Base-by-base conservation (phyloP, 208 protist genomes). In the Trypanosoma grayi region DNA sequence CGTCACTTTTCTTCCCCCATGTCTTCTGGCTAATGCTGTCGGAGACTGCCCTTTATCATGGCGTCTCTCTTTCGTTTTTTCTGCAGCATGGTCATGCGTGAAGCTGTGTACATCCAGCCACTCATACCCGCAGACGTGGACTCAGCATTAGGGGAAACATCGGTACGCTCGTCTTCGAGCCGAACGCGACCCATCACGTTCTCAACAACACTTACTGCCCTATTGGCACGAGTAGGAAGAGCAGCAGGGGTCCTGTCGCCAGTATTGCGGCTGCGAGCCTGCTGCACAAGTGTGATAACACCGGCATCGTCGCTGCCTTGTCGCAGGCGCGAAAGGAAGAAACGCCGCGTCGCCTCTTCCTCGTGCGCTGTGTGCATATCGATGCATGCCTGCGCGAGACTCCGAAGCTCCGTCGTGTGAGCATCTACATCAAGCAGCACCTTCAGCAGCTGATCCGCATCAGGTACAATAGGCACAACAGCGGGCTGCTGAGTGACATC, bases 391-490 rank as follows among this genome's bases (percentile, higher is more conserved):
- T 28, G 6, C 37, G 20, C 41, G 8, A 72, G 41, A 27, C 25
- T 0, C 6, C 47, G 11, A 6, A 72, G 8, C 27, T 72, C 66
- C 7, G n/a, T 28, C 16, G 66, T n/a, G 1, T 58, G 57, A 22
- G 66, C 50, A 14, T 72, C 66, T 4, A 72, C 66, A 37, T 60
- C 66, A 4, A 34, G n/a, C 6, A 72, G 33, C 6, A 72, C 51
- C 14, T 54, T 44, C 41, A 72, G 50, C 4, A 72, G 58, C 34
- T 52, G 39, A 13, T 54, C 43, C 3, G 58, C 48, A 54, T 72
- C 66, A 6, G 66, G 51, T 27, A 54, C 30, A 43, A 65, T 65
- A 37, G 66, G 62, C 28, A 18, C 20, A 22, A 65, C n/a, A 27
- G 20, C 4, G 2, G 20, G 57, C 4, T 31, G 3, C 13, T 25